Base-by-base conservation (phyloP, 2,329 filamentous ascomycete genomes). In the Septoria petroselini region DNA sequence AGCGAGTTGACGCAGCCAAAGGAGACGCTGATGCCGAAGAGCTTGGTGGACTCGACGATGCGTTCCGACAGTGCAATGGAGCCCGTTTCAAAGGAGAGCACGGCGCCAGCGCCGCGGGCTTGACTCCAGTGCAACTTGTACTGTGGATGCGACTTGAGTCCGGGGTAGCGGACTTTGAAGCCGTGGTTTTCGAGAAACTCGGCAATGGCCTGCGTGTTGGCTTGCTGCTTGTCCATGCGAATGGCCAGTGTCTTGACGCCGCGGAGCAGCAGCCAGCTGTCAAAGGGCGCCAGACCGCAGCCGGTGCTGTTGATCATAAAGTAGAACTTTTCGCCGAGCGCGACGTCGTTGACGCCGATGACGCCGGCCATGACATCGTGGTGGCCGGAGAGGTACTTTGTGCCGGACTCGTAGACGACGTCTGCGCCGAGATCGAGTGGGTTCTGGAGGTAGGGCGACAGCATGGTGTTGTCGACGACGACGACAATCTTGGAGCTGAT, bases 351-450 rank as follows among this genome's bases (percentile, higher is more conserved):
- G 69, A 91, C 83, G 17, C 91, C 93, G 58, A 98, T 86, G 23
- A 98, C 90, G 56, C 94, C 93, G 7, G 93, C 93, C 93, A 98
- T 98, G 66, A 98, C 86, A 68, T 98, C 94, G 76, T 98, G 93
- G 70, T 98, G 93, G 25, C 93, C 93, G 1, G 91, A 97, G 4
- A 98, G 79, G 65, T 98, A 98, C 71, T 98, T 98, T 18, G 93
- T 98, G 48, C 93, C 93, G 19, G 88, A 95, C 74, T 98, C 93
- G 71, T 98, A 98, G 48, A 95, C 89, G 60, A 98, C 86, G 64
- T 98, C 93, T 12, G 91, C 91, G 50, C 94, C 93, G 21, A 97
- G 79, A 54, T 97, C 91, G 14, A 98, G 81, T 4, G 93, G 93
- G 72, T 95, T 97, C 65, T 85, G 85, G 6, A 98, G 83, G 76